A percentile compares a stretch with the other conserved stretches of the same genome.
These are phyloP conservation scores for Cyamopsis tetragonoloba DNA, from an alignment of 306 rosid genomes.

Conservation along the genomic window DNA sequence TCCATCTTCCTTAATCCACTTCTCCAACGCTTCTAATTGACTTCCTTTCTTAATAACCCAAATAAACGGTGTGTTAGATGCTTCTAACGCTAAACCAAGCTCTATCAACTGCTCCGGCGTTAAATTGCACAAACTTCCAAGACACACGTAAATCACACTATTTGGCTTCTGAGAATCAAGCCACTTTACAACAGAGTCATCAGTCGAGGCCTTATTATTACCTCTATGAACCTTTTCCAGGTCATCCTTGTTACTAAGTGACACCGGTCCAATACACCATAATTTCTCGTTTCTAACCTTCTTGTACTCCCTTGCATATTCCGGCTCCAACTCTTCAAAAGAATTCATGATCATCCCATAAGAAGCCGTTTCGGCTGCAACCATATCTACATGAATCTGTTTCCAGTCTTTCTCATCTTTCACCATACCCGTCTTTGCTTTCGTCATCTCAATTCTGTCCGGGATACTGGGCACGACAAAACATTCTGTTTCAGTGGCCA, in stretches of 20 bases:
- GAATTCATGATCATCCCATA: constrained; percentile 43
- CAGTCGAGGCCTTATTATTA: constrained; percentile 37
- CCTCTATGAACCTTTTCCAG: constrained; percentile 44
- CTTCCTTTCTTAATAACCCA: constrained; percentile 39
- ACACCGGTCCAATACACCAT: constrained; percentile 53
- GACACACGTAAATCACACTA: background rate
- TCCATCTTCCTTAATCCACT: constrained; percentile 28
- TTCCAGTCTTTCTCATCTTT: background rate
- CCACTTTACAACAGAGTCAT: constrained; percentile 40
- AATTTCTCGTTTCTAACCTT: constrained; percentile 10
- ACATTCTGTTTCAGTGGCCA: constrained; percentile 16
- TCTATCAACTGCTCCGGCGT: constrained; percentile 23
- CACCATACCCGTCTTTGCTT: constrained; percentile 20
- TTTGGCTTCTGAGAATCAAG: constrained; percentile 18
- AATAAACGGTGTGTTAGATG: constrained; percentile 42
- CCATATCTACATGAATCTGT: background rate
- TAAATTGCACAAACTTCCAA: constrained; percentile 43
- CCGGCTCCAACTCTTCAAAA: constrained; percentile 46
- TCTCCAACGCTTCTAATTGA: constrained; percentile 29
- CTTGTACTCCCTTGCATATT: constrained; percentile 30
- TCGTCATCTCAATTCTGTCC: constrained; percentile 34
- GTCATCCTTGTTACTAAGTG: constrained; percentile 36
- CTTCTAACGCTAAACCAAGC: constrained; percentile 45
- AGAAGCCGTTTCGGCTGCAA: constrained; percentile 29
- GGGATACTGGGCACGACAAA: constrained; percentile 40